Base-by-base conservation (phyloP, 2,329 filamentous ascomycete genomes). In the Xylaria sp. region DNA sequence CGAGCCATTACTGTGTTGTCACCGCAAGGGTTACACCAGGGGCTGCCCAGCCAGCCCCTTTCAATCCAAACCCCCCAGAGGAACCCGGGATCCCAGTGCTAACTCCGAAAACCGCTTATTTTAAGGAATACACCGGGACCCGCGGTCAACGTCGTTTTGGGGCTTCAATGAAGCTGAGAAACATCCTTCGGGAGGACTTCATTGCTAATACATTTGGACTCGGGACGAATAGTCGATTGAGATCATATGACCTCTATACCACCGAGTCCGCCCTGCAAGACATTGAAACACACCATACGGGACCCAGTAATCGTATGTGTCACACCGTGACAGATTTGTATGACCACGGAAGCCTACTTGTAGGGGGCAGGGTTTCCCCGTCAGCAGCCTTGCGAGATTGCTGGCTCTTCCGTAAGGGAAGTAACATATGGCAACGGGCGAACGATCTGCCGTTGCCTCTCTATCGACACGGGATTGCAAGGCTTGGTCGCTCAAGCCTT, bases 1-100 rank as follows among this genome's bases (percentile, higher is more conserved):
- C 84, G 2, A 86, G 86, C 29, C 92, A 97, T 71, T 96, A 96
- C 71, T 89, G 92, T 63, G 74, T 97, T 40, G 78, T 96, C 7
- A 78, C 85, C 46, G 90, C 91, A 13, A 79, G 75, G 39, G 84
- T 59, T 22, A 57, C 48, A 44, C 19, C 54, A 21, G 50, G 38
- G 50, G 37, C 16, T 3, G 39, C 9, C 11, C 8, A 18, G 38
- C 18, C 21, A 13, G 11, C 17, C 18, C 21, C 44, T 3, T 45
- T 16, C 22, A 49, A 26, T 29, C 16, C 37, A 16, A 20, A 43
- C 16, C 7, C 6, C 6, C n/a, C 22, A 18, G 7, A 26, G n/a
- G 34, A 45, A 50, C 46, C 52, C 42, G 19, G 40, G 9, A 19
- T 59, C 3, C 51, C 50, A 1, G n/a, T 48, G 7, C 16, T 51